Conservation (phyloP, 306 rosid genomes). For the Citrullus mucosospermus region DNA sequence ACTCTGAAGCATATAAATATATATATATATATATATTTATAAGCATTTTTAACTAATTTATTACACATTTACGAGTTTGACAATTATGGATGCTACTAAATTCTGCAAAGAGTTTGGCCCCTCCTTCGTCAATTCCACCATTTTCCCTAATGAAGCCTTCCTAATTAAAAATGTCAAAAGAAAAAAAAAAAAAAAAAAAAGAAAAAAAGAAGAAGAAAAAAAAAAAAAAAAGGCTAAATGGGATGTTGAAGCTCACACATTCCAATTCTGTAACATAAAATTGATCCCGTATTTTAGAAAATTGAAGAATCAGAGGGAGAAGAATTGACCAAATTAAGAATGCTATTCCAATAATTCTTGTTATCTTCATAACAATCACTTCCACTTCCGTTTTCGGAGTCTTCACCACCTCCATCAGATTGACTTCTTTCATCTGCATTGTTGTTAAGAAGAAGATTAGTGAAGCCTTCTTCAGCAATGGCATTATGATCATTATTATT, state of each 20-base stretch:
- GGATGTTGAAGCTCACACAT: not conserved
- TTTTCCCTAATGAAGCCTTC: not conserved
- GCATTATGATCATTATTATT: not conserved
- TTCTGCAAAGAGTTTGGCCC: constrained; percentile 14
- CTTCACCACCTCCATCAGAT: constrained; percentile 50
- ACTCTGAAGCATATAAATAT: not conserved
- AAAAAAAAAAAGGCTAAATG: not conserved
- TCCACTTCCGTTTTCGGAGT: constrained; percentile 31
- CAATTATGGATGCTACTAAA: constrained; percentile 22
- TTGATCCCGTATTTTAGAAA: constrained; percentile 23
- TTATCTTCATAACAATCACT: constrained; percentile 61
- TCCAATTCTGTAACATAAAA: not conserved
- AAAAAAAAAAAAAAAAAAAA: too few species aligned
- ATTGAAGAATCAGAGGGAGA: constrained; percentile 75
- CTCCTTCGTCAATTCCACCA: not conserved
- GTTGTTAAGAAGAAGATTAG: constrained; percentile 67
- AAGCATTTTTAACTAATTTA: not conserved
- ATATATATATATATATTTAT: too few species aligned
- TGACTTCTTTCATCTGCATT: constrained; percentile 42
- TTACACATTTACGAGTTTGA: constrained; percentile 9
- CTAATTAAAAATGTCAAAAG: not conserved
- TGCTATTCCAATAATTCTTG: constrained; percentile 86
- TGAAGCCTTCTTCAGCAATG: constrained; percentile 72
- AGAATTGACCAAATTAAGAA: constrained; percentile 86
- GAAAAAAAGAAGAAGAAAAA: not conserved